These are phyloP conservation scores for Pulchroboletus neoregius DNA, from an alignment of 1,284 basidiomycete species.

Conservation along the genomic window DNA sequence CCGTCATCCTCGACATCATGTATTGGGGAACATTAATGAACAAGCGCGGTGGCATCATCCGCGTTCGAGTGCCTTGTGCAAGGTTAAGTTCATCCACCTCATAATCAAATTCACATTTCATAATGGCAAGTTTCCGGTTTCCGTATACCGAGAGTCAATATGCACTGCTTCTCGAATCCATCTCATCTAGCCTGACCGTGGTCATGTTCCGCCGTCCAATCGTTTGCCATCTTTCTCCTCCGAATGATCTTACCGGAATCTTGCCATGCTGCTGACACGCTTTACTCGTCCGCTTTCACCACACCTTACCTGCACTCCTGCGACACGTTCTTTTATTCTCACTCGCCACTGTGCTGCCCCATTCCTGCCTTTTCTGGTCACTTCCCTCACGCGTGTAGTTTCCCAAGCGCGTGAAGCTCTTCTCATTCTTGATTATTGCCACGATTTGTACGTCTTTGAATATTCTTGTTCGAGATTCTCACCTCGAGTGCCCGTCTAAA, in stretches of 20 bases:
- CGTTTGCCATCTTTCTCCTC: constrained; percentile 47
- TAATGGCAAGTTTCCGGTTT: constrained; percentile 35
- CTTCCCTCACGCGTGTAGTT: constrained; percentile 39
- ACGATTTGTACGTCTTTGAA: constrained; percentile 38
- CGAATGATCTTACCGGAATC: constrained; percentile 49
- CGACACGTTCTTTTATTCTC: constrained; percentile 49
- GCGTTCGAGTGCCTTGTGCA: constrained; percentile 29
- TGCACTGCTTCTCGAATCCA: constrained; percentile 30
- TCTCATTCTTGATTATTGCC: constrained; percentile 30
- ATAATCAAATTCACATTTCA: constrained; percentile 38
- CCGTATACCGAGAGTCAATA: constrained; percentile 29
- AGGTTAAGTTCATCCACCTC: constrained; percentile 38
- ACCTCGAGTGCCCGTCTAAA: constrained; percentile 17
- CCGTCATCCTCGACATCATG: constrained; percentile 33
- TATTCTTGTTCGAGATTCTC: constrained; percentile 35
- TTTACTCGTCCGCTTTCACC: constrained; percentile 42
- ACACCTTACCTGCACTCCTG: constrained; percentile 55
- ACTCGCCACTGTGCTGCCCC: constrained; percentile 47
- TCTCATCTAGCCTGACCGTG: constrained; percentile 24
- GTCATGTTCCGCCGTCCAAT: constrained; percentile 35
- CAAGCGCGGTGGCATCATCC: constrained; percentile 32
- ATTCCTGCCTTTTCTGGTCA: constrained; percentile 51
- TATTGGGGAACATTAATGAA: constrained; percentile 36
- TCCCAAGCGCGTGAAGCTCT: constrained; percentile 28
- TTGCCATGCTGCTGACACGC: constrained; percentile 62